phyloP scores from a whole-genome alignment of 768 basidiomycete genomes.

The Hortiboletus flavorubellus region DNA sequence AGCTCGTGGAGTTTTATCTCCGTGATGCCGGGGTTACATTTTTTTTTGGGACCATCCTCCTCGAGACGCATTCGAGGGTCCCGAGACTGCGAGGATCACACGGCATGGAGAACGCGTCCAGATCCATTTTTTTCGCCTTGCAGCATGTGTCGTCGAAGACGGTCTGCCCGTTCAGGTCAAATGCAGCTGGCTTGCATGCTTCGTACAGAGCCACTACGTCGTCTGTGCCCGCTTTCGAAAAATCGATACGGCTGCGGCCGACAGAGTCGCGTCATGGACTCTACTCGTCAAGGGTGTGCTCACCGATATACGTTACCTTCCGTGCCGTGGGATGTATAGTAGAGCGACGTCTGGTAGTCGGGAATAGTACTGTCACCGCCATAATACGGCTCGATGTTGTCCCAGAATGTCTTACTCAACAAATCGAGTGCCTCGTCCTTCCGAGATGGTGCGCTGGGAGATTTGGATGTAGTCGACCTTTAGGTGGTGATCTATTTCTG shows the following conservation, averaged over 20 bases:
- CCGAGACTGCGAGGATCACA: slow-evolving; percentile 1
- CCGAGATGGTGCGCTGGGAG: too few relatives aligned
- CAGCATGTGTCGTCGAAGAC: slow-evolving; percentile 20
- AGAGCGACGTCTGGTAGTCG: not conserved
- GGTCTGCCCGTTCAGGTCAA: not conserved
- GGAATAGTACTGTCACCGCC: not conserved
- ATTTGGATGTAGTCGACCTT: too few relatives aligned
- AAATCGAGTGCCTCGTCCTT: too few relatives aligned
- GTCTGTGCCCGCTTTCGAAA: not conserved
- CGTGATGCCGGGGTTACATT: too few relatives aligned
- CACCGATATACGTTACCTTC: not conserved
- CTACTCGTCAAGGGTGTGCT: not conserved
- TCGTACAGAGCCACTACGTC: not conserved
- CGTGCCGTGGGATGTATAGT: not conserved
- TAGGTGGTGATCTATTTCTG: too few relatives aligned
- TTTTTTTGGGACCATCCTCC: too few relatives aligned
- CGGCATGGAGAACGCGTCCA: slow-evolving; percentile 26
- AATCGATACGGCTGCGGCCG: not conserved
- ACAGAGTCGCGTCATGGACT: too few relatives aligned
- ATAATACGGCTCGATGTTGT: not conserved
- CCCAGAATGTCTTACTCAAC: too few relatives aligned
- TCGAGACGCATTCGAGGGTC: not conserved
- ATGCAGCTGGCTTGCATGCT: not conserved
- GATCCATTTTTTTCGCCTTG: slow-evolving; percentile 45
- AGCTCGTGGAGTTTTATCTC: slow-evolving; percentile 41